phyloP scores from a whole-genome alignment of 257 asterid genomes.

The Ocimum tenuiflorum region DNA sequence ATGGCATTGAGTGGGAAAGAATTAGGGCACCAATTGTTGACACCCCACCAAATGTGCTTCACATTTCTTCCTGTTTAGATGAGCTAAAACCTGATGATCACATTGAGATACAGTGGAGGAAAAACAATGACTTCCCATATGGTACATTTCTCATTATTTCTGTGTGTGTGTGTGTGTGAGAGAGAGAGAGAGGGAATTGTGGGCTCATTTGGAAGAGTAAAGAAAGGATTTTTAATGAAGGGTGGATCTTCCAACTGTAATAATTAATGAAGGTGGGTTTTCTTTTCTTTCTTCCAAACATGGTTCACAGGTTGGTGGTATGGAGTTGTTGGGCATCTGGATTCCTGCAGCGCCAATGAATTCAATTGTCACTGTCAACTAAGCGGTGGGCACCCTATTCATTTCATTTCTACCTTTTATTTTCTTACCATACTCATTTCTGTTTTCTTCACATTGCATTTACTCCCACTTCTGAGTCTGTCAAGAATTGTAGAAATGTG shows the following conservation, averaged over 20 bases:
- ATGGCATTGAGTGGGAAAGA: constrained; percentile 63
- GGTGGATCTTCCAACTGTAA: constrained; percentile 16
- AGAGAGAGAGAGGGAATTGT: not conserved
- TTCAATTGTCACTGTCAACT: constrained; percentile 57
- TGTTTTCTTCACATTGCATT: not conserved
- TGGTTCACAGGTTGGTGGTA: constrained; percentile 99
- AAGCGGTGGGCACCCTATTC: constrained; percentile 41
- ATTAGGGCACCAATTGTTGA: constrained; percentile 59
- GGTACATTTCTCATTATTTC: constrained; percentile 33
- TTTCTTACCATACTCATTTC: not conserved
- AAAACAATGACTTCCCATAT: constrained; percentile 61
- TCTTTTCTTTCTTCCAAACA: constrained; percentile 13
- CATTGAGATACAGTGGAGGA: constrained; percentile 93
- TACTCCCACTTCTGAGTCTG: not conserved
- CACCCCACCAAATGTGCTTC: constrained; percentile 51
- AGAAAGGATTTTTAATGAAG: not conserved
- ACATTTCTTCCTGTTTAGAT: constrained; percentile 57
- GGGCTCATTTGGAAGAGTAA: constrained; percentile 5
- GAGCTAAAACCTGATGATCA: constrained; percentile 79
- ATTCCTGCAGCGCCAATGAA: constrained; percentile 51
- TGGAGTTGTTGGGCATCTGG: constrained; percentile 90
- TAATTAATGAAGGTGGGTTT: constrained; percentile 30
- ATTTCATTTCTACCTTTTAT: not conserved
- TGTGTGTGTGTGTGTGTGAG: not conserved
- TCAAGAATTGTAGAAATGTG: not conserved